These are phyloP conservation scores for Lagenidium giganteum DNA, from an alignment of 352 stramenopile genomes.

Conservation along the genomic window DNA sequence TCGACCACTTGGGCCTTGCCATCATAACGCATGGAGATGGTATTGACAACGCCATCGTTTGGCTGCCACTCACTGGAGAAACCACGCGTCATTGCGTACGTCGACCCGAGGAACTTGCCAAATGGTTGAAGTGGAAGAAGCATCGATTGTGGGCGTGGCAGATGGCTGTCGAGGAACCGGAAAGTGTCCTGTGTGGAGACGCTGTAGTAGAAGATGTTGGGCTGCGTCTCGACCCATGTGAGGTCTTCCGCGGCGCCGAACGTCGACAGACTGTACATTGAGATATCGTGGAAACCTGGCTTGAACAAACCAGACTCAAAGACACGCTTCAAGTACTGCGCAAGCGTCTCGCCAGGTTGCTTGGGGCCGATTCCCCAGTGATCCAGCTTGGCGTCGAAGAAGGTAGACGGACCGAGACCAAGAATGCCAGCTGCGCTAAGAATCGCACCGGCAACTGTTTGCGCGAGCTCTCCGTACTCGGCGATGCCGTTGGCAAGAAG, in stretches of 20 bases:
- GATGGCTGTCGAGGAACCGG: constrained; percentile 12
- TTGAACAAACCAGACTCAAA: constrained; percentile 27
- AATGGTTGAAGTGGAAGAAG: constrained; percentile 12
- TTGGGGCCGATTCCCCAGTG: constrained; percentile 25
- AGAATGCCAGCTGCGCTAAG: constrained; percentile 10
- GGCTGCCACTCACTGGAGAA: constrained; percentile 25
- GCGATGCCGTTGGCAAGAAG: constrained; percentile 15
- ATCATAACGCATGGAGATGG: constrained; percentile 16
- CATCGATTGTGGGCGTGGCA: constrained; percentile 19
- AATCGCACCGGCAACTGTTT: constrained; percentile 13
- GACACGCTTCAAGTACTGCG: constrained; percentile 31
- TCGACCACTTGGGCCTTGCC: constrained; percentile 15
- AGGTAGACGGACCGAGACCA: constrained; percentile 5
- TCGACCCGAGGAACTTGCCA: constrained; percentile 15
- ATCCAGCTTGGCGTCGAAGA: constrained; percentile 27
- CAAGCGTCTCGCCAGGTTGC: constrained; percentile 18
- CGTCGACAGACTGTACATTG: constrained; percentile 21
- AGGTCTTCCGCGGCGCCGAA: constrained; percentile 25
- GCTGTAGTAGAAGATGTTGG: constrained; percentile 32
- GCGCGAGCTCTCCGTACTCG: constrained; percentile 6
- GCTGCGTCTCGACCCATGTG: constrained; percentile 27
- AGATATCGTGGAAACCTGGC: constrained; percentile 24
- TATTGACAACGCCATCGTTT: constrained; percentile 21
- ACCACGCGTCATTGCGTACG: constrained; percentile 14
- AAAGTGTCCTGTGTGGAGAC: constrained; percentile 24